A percentile compares a stretch with the other conserved stretches of the same genome.
These are phyloP conservation scores for Suillus bovinus DNA, from an alignment of 768 basidiomycete genomes.

Conservation along the genomic window DNA sequence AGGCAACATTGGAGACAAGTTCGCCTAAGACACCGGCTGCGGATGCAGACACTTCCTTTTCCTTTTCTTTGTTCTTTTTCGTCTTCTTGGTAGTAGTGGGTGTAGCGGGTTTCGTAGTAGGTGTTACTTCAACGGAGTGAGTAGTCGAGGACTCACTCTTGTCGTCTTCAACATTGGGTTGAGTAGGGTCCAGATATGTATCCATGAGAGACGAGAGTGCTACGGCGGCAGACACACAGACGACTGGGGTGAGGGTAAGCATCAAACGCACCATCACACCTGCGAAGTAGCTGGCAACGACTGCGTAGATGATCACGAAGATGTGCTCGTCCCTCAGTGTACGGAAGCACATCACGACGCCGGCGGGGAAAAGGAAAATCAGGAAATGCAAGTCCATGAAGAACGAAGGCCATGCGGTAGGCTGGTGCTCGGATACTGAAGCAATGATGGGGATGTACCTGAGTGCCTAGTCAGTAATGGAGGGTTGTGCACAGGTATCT, in stretches of 20 bases:
- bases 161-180: slow-evolving; percentile 48
- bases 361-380: slow-evolving; percentile 97
- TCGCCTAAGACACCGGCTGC: slow-evolving; percentile 40
- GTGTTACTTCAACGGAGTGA: slow-evolving; percentile 18
- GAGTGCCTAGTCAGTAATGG: slow-evolving; percentile 11
- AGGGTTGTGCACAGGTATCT: slow-evolving; percentile 3
- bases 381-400: slow-evolving; percentile 99
- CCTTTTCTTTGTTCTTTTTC: slow-evolving; percentile 62
- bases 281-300: slow-evolving; percentile 96
- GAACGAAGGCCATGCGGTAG: slow-evolving; percentile 99
- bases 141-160: slow-evolving; percentile 12
- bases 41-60: slow-evolving; percentile 48
- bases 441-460: slow-evolving; percentile 98
- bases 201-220: slow-evolving; percentile 87
- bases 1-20: slow-evolving; percentile 40
- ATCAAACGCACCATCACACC: slow-evolving; percentile 99
- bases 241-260: slow-evolving; percentile 95
- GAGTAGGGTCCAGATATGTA: slow-evolving; percentile 82
- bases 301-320: slow-evolving; percentile 97
- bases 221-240: slow-evolving; percentile 91
- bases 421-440: slow-evolving; percentile 98
- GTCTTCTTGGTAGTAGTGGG: slow-evolving; percentile 35
- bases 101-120: slow-evolving; percentile 28
- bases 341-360: slow-evolving; percentile 92
- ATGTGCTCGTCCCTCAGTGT: slow-evolving; percentile 95